A percentile compares a stretch with the other conserved stretches of the same genome.
phyloP scores from a whole-genome alignment of 257 asterid genomes.

The Mentha longifolia region DNA sequence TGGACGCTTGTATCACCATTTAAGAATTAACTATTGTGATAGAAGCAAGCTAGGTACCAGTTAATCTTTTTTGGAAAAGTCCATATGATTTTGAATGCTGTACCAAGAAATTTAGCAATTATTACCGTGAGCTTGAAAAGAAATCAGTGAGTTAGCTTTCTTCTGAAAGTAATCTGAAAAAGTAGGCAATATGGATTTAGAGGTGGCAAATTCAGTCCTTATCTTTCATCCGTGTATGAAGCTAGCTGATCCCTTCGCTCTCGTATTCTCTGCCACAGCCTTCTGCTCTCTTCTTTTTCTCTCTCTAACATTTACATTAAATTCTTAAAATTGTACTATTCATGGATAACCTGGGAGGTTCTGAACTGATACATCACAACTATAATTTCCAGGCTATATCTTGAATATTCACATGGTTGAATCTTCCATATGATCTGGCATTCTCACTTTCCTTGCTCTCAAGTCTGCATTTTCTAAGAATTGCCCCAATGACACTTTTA shows the following conservation, averaged over 20 bases:
- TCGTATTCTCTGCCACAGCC: too few relatives aligned
- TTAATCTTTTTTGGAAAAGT: neutral
- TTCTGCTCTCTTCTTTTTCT: neutral
- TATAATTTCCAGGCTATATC: neutral
- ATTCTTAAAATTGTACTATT: too few relatives aligned
- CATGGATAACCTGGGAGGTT: too few relatives aligned
- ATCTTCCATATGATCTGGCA: neutral
- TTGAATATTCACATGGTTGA: neutral
- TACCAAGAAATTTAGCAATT: neutral
- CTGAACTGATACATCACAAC: too few relatives aligned
- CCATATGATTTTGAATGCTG: neutral
- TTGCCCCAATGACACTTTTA: constrained; percentile 4
- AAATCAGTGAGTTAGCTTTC: neutral
- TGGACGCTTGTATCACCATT: neutral
- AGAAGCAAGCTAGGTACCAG: too few relatives aligned
- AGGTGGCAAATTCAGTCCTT: neutral
- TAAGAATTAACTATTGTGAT: too few relatives aligned
- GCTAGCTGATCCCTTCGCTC: neutral
- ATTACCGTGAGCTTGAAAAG: neutral
- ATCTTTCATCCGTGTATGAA: neutral
- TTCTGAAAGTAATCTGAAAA: neutral
- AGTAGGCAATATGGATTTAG: constrained; percentile 8
- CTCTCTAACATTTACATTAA: too few relatives aligned
- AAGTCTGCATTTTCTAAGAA: neutral
- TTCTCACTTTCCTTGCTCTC: constrained; percentile 12